phyloP scores from a whole-genome alignment of 2,329 filamentous ascomycete genomes.

The Phaeoacremonium minimum region DNA sequence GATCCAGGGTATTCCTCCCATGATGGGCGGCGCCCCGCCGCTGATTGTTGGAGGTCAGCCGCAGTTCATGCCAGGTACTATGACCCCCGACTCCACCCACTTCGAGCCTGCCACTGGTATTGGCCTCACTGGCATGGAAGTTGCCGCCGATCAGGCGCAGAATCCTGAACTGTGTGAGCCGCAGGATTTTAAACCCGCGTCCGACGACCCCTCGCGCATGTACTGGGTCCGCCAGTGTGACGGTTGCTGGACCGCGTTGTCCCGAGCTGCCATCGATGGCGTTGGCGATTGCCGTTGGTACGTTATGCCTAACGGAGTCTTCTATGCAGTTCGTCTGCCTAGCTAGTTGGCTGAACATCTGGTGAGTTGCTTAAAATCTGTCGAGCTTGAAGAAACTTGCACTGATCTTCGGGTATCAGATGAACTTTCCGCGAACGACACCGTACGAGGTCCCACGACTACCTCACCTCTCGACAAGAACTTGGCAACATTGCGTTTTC shows the following conservation, averaged over 20 bases:
- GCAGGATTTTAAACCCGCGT: conserved; percentile 60
- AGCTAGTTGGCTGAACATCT: conserved; percentile 19
- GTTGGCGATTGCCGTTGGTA: conserved; percentile 54
- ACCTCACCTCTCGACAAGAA: too few species aligned
- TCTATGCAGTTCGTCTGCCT: conserved; percentile 56
- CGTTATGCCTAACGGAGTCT: conserved; percentile 50
- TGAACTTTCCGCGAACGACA: too few species aligned
- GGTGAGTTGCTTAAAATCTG: too few species aligned
- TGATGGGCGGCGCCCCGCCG: conserved; percentile 7
- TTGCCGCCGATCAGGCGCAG: conserved; percentile 40
- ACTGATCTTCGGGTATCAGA: neutral
- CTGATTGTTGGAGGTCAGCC: conserved; percentile 10
- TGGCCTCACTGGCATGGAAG: conserved; percentile 45
- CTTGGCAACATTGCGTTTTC: too few species aligned
- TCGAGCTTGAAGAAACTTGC: neutral
- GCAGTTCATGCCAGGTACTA: conserved; percentile 36
- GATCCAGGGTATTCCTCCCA: too few species aligned
- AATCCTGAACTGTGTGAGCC: conserved; percentile 49
- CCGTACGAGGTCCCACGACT: too few species aligned
- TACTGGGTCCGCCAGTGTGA: conserved; percentile 60
- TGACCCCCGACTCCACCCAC: conserved; percentile 19
- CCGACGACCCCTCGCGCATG: conserved; percentile 55
- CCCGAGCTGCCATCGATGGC: conserved; percentile 54
- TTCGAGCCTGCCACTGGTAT: conserved; percentile 47
- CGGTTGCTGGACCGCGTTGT: conserved; percentile 55